Evolutionary conservation across 163 green algal genomes (phyloP).

Genomic region (Chlorella variabilis): DNA sequence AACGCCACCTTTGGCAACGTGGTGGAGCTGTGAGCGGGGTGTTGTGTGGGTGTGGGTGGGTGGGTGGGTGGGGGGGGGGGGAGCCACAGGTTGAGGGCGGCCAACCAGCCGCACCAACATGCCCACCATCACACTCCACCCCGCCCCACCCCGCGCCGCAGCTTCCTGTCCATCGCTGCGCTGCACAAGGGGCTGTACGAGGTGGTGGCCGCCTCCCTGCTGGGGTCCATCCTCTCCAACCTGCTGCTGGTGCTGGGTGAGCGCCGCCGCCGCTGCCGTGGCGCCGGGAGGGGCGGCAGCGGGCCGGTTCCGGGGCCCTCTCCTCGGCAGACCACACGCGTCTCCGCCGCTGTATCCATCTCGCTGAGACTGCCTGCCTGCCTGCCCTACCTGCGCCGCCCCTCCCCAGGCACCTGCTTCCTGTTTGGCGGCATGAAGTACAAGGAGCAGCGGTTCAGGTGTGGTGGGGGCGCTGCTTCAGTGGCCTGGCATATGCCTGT

Average conservation of each 20-base stretch:
- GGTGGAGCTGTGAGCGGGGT: conserved; percentile 65
- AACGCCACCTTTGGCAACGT: conserved; percentile 94
- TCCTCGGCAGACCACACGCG: too few relatives aligned
- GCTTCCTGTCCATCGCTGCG: conserved; percentile 75
- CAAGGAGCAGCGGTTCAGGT: conserved; percentile 70
- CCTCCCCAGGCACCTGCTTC: conserved; percentile 8
- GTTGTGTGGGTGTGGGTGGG: background rate
- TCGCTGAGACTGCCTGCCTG: background rate
- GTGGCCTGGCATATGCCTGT: background rate
- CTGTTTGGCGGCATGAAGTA: conserved; percentile 50
- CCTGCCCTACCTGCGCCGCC: too few relatives aligned
- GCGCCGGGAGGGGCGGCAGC: too few relatives aligned
- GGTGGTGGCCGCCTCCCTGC: conserved; percentile 80
- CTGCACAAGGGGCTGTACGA: conserved; percentile 74
- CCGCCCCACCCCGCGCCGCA: background rate
- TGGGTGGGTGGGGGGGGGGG: background rate
- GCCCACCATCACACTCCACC: background rate
- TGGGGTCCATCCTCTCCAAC: conserved; percentile 93
- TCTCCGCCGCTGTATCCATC: too few relatives aligned
- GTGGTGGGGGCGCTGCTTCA: background rate
- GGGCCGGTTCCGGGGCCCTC: too few relatives aligned
- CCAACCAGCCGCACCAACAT: background rate
- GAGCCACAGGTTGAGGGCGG: too few relatives aligned
- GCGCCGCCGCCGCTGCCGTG: too few relatives aligned
- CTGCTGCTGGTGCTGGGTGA: conserved; percentile 89